Evolutionary conservation across 176 grass and related monocot species (phyloP).

Genomic region (bread wheat (Triticum aestivum)): IWGSC_CS_RefSeq_v2.1 NC_057794.1:339756413-339756912

Average conservation of each 20-base stretch:
- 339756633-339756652: conserved; percentile 22
- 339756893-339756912: too few species aligned
- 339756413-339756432: neutral
- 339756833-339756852: too few species aligned
- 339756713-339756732: neutral
- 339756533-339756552: conserved; percentile 2
- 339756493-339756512: neutral
- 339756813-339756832: neutral
- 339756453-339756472: conserved; percentile 4
- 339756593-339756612: neutral
- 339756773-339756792: neutral
- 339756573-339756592: neutral
- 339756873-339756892: too few species aligned
- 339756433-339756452: conserved; percentile 2
- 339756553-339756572: conserved; percentile 18
- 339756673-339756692: neutral
- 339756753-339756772: neutral
- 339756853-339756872: too few species aligned
- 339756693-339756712: neutral
- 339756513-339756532: neutral
- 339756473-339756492: neutral
- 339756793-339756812: too few species aligned
- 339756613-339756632: conserved; percentile 7
- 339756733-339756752: neutral
- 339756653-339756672: neutral